Base-by-base conservation (phyloP, 192 early-diverging fungal genomes). In the Coemansia sp. region DNA sequence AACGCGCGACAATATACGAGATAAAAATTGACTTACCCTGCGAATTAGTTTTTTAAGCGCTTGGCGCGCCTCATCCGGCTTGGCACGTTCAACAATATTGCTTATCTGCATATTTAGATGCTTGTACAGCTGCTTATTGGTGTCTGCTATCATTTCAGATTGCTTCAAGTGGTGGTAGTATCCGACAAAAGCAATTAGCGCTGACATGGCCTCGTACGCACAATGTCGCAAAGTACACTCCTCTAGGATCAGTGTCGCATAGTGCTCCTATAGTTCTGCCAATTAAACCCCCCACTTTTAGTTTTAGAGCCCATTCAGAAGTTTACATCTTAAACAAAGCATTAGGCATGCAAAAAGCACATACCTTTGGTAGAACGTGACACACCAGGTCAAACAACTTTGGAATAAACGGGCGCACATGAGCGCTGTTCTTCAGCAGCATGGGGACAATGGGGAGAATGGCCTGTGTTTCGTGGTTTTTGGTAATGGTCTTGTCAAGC, bases 381-480 rank as follows among this genome's bases (percentile, higher is more conserved):
- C 68, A 64, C 5, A 80, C 47, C 25, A 74, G 51, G 11, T 50
- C 57, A 22, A 74, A 61, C 22, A 80, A 10, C n/a, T 46, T 21
- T 17, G 78, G 68, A 44, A 81, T 81, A 42, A 81, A 71, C 6
- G 65, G 54, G 8, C 78, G 72, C 4, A 68, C 60, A 34, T 71
- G 47, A 20, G 50, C 54, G n/a, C 65, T 53, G 58, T 74, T 73
- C 25, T 69, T 71, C 9, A 81, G 55, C 20, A 81, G 50, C 48
- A 17, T 22, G 7, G 72, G 54, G 14, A 74, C 59, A 15, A 44
- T 67, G 0, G 72, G 72, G 4, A 74, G 52, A 14, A 74, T 65
- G 1, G 57, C 52, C 21, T 81, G 71, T 5, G 56, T 62, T 12
- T 68, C 68, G 14, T 55, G 36, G 11, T 62, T 22, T n/a, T 61